These are phyloP conservation scores for Ogataea paradorogensis DNA, from an alignment of 805 yeast genomes.

Conservation along the genomic window DNA sequence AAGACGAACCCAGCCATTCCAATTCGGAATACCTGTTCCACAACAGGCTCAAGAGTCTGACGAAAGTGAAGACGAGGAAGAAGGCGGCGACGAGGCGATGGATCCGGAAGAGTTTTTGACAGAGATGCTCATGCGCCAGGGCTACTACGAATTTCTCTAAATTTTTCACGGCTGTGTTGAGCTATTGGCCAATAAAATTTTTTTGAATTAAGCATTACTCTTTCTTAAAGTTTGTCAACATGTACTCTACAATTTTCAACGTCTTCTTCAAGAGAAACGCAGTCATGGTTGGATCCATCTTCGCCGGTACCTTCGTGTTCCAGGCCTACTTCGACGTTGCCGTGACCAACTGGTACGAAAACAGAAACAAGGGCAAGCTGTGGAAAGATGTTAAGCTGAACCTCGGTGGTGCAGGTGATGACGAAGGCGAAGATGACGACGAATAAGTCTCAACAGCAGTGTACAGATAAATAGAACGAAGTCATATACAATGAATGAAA, in stretches of 20 bases:
- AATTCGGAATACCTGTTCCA: slow-evolving; percentile 10
- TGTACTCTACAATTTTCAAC: slow-evolving; percentile 54
- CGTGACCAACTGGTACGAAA: slow-evolving; percentile 67
- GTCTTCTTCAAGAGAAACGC: slow-evolving; percentile 86
- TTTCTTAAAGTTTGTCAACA: slow-evolving; percentile 8
- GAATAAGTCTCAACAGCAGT: slow-evolving; percentile 31
- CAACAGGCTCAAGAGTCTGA: slow-evolving; percentile 10
- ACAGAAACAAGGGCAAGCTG: slow-evolving; percentile 80
- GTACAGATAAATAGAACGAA: slow-evolving; percentile 11
- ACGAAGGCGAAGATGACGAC: slow-evolving; percentile 56
- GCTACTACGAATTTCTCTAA: slow-evolving; percentile 8
- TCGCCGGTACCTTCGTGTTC: slow-evolving; percentile 82
- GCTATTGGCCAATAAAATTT: slow-evolving; percentile 17
- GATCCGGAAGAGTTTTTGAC: slow-evolving; percentile 21
- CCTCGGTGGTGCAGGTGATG: slow-evolving; percentile 55
- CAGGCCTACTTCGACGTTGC: slow-evolving; percentile 71
- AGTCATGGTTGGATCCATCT: slow-evolving; percentile 75
- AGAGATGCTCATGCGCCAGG: slow-evolving; percentile 17
- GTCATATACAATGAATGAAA: slow-evolving; percentile 4
- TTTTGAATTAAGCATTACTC: slow-evolving; percentile 13
- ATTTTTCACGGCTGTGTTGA: slow-evolving; percentile 8
- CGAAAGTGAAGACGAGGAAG: slow-evolving; percentile 10
- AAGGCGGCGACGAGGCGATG: slow-evolving; percentile 10
- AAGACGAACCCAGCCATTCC: slow-evolving; percentile 13
- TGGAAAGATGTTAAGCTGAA: slow-evolving; percentile 75